These are phyloP conservation scores for Chlamydomonas incerta DNA, from an alignment of 139 green algal species.

Conservation along the genomic window DNA sequence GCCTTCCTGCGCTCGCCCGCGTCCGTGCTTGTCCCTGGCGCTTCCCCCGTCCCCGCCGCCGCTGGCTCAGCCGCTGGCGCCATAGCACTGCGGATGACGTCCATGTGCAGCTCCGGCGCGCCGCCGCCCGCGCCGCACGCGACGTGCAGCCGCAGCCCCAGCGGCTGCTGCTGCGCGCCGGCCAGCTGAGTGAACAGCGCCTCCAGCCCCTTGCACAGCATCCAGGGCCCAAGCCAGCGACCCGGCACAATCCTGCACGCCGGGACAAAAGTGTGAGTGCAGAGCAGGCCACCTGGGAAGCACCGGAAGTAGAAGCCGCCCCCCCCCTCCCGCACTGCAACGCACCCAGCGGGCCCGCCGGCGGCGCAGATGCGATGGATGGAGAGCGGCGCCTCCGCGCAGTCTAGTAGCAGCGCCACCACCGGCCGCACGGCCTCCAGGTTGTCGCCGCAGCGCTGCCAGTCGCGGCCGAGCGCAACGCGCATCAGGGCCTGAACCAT, in stretches of 20 bases:
- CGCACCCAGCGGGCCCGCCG: constrained; percentile 73
- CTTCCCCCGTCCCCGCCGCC: background rate
- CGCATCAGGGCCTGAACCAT: constrained; percentile 75
- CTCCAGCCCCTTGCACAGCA: constrained; percentile 83
- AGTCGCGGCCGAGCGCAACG: constrained; percentile 62
- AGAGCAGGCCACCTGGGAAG: too few relatives aligned
- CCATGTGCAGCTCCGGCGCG: constrained; percentile 70
- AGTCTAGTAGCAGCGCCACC: constrained; percentile 71
- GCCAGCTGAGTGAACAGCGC: constrained; percentile 45
- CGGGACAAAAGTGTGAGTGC: too few relatives aligned
- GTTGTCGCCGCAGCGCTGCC: constrained; percentile 29
- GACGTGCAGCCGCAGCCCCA: constrained; percentile 68
- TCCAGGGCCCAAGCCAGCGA: constrained; percentile 91
- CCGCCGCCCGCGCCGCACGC: constrained; percentile 80
- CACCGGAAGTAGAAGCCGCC: too few relatives aligned
- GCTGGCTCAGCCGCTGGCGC: background rate
- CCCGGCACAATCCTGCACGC: constrained; percentile 80
- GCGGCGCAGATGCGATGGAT: constrained; percentile 84
- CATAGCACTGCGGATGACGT: background rate
- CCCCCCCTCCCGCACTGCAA: too few relatives aligned
- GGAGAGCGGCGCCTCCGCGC: constrained; percentile 60
- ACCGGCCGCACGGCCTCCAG: constrained; percentile 53
- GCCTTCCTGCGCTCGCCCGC: too few relatives aligned
- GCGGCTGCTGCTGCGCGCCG: constrained; percentile 19
- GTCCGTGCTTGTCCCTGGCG: constrained; percentile 11